Base-by-base conservation (phyloP, 257 asterid genomes). In the Nicotiana paniculata region DNA sequence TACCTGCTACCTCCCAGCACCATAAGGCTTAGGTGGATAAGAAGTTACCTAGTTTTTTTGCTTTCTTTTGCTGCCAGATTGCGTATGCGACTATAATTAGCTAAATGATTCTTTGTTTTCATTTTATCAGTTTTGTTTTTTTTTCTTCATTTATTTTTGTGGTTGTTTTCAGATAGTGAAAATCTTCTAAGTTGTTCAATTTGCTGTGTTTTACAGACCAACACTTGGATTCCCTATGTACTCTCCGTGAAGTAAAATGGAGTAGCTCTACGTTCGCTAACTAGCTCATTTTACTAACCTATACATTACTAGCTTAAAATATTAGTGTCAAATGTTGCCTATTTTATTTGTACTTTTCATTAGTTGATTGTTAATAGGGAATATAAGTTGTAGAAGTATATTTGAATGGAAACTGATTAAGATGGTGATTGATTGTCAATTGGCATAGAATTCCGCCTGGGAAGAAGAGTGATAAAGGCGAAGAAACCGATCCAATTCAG, bases 401-500 rank as follows among this genome's bases (percentile, higher is more conserved):
- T 43, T 51, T 63, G 67, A 65, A 58, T 8, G 18, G 28, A 21
- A 30, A 67, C 66, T 65, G 58, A 82, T 75, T 46, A 46, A 13
- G 80, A 62, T 77, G 46, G 59, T 32, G 67, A 61, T 64, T 86
- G 53, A 8, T 28, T 82, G 80, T 87, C 88, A 64, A 81, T 83
- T 59, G 68, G 46, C 77, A 46, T 93, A 95, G 99, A 85, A 88
- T 86, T 85, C 89, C 97, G 1, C 89, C 90, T 35, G 90, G 51
- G 4, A 92, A 90, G 86, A 91, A 81, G 82, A 91, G 87, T 80
- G 96, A 87, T 58, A 88, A 82, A 82, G 97, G 87, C 79, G 95
- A 89, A 76, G 97, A 86, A 37, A 57, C 43, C 12, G 94, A 92
- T 68, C 89, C 87, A 69, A 87, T 79, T 70, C 88, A 82, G 83